Percentiles rank a stretch among this genome's conserved stretches.
Conservation (phyloP, 2,329 filamentous ascomycete genomes). For the Nannizzia gypsea region DNA sequence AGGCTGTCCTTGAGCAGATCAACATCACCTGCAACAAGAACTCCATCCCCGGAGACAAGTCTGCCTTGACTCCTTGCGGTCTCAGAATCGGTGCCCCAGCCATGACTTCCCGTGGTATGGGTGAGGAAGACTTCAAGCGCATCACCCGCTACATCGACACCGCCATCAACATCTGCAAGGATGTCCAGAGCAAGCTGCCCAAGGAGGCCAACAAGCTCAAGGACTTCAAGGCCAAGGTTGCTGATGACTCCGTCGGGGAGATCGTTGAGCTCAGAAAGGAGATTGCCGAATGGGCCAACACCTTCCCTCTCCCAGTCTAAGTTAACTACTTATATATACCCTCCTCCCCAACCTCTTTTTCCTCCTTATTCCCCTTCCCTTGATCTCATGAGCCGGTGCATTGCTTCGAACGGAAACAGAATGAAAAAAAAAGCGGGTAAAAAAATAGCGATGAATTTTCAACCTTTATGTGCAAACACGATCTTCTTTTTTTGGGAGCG, state of each 20-base stretch:
- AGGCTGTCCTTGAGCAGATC: conserved; percentile 92
- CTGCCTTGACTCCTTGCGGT: conserved; percentile 83
- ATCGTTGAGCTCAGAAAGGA: conserved; percentile 81
- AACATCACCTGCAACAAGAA: conserved; percentile 99
- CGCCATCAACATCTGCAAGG: conserved; percentile 79
- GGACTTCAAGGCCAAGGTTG: conserved; percentile 95
- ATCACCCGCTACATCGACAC: conserved; percentile 83
- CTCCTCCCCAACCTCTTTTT: background rate
- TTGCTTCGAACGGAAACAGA: conserved; percentile 5
- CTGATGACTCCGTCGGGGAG: conserved; percentile 62
- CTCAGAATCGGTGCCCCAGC: conserved; percentile 93
- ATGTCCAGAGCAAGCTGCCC: conserved; percentile 70
- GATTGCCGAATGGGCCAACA: conserved; percentile 73
- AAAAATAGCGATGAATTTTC: conserved; percentile 14
- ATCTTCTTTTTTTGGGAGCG: conserved; percentile 11
- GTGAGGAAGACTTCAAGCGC: conserved; percentile 79
- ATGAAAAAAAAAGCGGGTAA: conserved; percentile 5
- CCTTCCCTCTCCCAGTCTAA: conserved; percentile 72
- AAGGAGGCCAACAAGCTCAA: conserved; percentile 99
- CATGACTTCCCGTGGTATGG: conserved; percentile 94
- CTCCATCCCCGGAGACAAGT: conserved; percentile 94
- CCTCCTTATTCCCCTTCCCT: background rate
- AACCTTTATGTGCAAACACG: conserved; percentile 12
- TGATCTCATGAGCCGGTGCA: conserved; percentile 1
- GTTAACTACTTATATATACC: background rate